A percentile compares a stretch with the other conserved stretches of the same genome.
These are phyloP conservation scores for Syzygium grande DNA, from an alignment of 345 rosid species.

Conservation along the genomic window DNA sequence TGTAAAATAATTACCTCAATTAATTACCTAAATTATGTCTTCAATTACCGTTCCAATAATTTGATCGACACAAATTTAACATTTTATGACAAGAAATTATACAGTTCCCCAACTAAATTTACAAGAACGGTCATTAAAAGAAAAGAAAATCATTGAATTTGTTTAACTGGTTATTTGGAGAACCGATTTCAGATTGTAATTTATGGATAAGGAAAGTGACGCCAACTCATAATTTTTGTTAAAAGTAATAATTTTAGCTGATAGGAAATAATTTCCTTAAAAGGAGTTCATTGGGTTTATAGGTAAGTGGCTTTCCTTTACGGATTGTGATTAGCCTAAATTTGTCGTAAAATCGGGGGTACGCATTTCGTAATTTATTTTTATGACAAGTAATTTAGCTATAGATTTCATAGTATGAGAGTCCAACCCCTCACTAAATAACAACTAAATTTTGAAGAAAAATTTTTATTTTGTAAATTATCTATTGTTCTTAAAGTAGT, in stretches of 20 bases:
- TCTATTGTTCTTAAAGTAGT: background rate
- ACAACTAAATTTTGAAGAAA: background rate
- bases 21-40: background rate
- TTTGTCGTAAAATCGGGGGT: background rate
- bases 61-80: background rate
- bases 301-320: background rate
- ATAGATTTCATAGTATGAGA: background rate
- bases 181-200: rapidly evolving
- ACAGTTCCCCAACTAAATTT: rapidly evolving
- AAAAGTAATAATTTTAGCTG: background rate
- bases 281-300: background rate
- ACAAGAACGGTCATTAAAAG: background rate
- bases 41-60: background rate
- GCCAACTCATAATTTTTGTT: background rate
- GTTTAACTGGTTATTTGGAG: rapidly evolving
- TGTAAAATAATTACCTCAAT: background rate
- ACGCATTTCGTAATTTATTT: background rate
- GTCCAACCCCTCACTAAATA: background rate
- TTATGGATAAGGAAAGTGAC: rapidly evolving
- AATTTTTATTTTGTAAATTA: background rate
- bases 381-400: background rate
- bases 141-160: no score
- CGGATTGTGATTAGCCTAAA: background rate
- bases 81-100: background rate
- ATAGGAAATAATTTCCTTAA: background rate